Evolutionary conservation across 1,284 basidiomycete species (phyloP).

Genomic region (Tilletia horrida): DNA sequence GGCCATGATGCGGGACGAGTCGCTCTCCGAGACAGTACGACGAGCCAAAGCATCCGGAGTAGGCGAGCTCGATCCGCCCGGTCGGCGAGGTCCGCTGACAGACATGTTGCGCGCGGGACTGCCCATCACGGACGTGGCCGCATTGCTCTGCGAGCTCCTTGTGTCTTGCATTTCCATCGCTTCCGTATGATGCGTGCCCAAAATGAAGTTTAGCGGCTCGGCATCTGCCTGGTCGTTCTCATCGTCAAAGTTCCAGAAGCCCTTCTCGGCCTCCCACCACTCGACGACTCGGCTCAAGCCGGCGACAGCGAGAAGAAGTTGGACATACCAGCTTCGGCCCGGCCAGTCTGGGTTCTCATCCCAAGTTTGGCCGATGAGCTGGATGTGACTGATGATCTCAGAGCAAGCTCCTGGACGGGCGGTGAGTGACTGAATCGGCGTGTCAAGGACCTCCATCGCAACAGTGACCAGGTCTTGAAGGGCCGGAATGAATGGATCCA

Average conservation of each 20-base stretch:
- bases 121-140: neutral
- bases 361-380: conserved; percentile 88
- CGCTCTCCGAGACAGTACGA: conserved; percentile 21
- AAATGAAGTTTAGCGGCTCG: conserved; percentile 53
- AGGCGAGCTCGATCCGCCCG: conserved; percentile 32
- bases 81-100: conserved; percentile 8
- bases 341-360: conserved; percentile 98
- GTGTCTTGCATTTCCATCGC: neutral
- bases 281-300: conserved; percentile 92
- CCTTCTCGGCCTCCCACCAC: conserved; percentile 99
- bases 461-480: conserved; percentile 89
- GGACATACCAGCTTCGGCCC: conserved; percentile 96
- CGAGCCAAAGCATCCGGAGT: conserved; percentile 28
- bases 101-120: conserved; percentile 15
- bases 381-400: conserved; percentile 80
- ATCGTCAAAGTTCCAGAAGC: conserved; percentile 98
- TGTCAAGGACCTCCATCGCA: conserved; percentile 91
- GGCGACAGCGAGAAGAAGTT: conserved; percentile 81
- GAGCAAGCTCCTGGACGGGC: conserved; percentile 79
- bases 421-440: conserved; percentile 79
- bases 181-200: conserved; percentile 26
- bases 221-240: conserved; percentile 64
- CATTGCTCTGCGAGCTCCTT: conserved; percentile 11
- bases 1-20: conserved; percentile 20
- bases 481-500: conserved; percentile 63